These are phyloP conservation scores for Citrus australasica DNA, from an alignment of 345 rosid genomes.

Conservation along the genomic window DNA sequence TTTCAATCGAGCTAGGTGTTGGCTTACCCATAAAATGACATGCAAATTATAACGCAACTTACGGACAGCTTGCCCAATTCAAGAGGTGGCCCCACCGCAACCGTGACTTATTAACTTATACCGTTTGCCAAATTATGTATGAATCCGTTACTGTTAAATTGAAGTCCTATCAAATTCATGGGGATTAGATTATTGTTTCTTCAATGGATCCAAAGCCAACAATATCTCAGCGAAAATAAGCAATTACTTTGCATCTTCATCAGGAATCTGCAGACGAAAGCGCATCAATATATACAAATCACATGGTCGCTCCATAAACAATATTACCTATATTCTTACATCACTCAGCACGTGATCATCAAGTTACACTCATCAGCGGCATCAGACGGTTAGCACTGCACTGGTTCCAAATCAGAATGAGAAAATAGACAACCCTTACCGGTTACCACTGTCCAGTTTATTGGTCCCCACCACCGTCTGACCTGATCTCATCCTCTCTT, in stretches of 20 bases:
- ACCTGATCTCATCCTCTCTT: constrained; percentile 1
- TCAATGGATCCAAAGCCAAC: neutral
- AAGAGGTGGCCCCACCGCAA: too few relatives aligned
- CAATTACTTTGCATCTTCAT: neutral
- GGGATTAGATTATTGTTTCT: neutral
- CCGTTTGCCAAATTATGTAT: too few relatives aligned
- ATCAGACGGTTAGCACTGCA: neutral
- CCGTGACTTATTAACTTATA: too few relatives aligned
- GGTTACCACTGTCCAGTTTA: neutral
- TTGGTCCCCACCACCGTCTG: constrained; percentile 1
- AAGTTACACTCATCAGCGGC: neutral
- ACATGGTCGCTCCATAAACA: neutral
- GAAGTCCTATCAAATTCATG: neutral
- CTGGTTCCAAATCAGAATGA: neutral
- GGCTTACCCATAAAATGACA: too few relatives aligned
- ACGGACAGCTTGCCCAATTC: too few relatives aligned
- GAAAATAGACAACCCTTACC: neutral
- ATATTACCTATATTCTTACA: neutral
- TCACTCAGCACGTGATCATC: neutral
- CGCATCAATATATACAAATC: constrained; percentile 9
- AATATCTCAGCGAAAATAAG: neutral
- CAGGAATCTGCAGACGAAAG: constrained; percentile 13
- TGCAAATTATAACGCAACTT: too few relatives aligned
- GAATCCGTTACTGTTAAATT: too few relatives aligned
- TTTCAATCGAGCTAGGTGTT: too few relatives aligned